A percentile compares a stretch with the other conserved stretches of the same genome.
phyloP scores from a whole-genome alignment of 169 alveolate genomes.

The Babesia caballi region DNA sequence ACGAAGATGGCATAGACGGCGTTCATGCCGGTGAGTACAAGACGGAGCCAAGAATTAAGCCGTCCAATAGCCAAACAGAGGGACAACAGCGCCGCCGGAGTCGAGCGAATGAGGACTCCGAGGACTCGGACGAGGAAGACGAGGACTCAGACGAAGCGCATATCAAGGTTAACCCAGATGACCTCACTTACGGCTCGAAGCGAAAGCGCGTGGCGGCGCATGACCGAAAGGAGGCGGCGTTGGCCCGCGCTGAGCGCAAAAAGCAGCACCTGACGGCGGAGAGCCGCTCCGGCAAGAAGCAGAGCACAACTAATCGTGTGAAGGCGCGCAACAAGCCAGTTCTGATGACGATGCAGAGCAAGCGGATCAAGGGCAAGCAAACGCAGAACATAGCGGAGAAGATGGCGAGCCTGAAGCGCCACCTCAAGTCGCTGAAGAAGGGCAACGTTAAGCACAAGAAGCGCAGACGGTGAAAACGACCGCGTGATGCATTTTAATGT shows the following conservation, averaged over 20 bases:
- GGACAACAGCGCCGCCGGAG: too few species aligned
- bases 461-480: constrained; percentile 30
- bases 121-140: constrained; percentile 9
- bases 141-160: constrained; percentile 22
- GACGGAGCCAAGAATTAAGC: background rate
- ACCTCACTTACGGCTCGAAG: constrained; percentile 14
- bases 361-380: constrained; percentile 24
- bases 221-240: constrained; percentile 1
- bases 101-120: background rate
- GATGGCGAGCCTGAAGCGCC: constrained; percentile 37
- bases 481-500: background rate
- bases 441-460: constrained; percentile 47
- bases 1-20: background rate
- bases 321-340: constrained; percentile 75
- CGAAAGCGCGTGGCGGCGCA: constrained; percentile 30
- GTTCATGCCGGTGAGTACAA: background rate
- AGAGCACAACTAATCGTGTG: constrained; percentile 72
- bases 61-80: too few species aligned
- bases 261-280: constrained; percentile 16
- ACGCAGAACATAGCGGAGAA: constrained; percentile 34
- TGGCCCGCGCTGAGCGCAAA: constrained; percentile 25
- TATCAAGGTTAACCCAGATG: constrained; percentile 23
- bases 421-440: constrained; percentile 42
- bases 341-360: constrained; percentile 71
- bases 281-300: constrained; percentile 59